phyloP scores from a whole-genome alignment of 2,329 filamentous ascomycete genomes.

The Xylariales sp. region DNA sequence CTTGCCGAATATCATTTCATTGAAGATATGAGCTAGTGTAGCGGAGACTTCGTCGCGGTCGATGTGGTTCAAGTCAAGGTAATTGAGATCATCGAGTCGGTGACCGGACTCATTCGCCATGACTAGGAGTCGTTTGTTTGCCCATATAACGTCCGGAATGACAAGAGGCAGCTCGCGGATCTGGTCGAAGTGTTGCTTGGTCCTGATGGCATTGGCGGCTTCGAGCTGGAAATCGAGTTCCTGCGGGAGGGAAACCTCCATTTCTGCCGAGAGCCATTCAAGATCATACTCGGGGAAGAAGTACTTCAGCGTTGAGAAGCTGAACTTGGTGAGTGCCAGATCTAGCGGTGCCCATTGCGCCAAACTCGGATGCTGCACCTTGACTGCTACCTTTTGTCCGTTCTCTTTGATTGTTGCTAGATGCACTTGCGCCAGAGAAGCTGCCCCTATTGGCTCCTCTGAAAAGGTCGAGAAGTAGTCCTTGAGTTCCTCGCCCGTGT shows the following conservation, averaged over 20 bases:
- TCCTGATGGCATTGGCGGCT: conserved; percentile 75
- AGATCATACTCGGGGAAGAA: conserved; percentile 98
- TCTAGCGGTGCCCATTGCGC: conserved; percentile 90
- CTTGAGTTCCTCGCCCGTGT: conserved; percentile 73
- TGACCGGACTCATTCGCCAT: conserved; percentile 90
- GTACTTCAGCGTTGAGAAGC: conserved; percentile 81
- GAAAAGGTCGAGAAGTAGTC: conserved; percentile 87
- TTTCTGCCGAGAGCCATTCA: conserved; percentile 90
- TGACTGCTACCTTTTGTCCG: conserved; percentile 86
- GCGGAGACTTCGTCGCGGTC: conserved; percentile 94
- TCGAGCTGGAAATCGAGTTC: conserved; percentile 89
- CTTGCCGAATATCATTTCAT: conserved; percentile 97
- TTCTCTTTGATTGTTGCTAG: conserved; percentile 76
- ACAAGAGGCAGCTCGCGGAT: conserved; percentile 75
- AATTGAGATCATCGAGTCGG: conserved; percentile 83
- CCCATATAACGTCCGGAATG: conserved; percentile 86
- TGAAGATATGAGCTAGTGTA: conserved; percentile 86
- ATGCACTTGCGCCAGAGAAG: conserved; percentile 92
- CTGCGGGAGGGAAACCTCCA: conserved; percentile 84
- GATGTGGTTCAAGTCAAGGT: conserved; percentile 79
- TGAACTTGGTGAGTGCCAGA: conserved; percentile 78
- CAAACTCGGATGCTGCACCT: conserved; percentile 87
- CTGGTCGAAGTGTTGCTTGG: conserved; percentile 73
- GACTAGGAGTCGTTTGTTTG: conserved; percentile 81
- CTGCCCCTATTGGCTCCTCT: conserved; percentile 76